Evolutionary conservation across 73 alveolate genomes (phyloP).

Genomic region (Symbiodinium natans): DNA sequence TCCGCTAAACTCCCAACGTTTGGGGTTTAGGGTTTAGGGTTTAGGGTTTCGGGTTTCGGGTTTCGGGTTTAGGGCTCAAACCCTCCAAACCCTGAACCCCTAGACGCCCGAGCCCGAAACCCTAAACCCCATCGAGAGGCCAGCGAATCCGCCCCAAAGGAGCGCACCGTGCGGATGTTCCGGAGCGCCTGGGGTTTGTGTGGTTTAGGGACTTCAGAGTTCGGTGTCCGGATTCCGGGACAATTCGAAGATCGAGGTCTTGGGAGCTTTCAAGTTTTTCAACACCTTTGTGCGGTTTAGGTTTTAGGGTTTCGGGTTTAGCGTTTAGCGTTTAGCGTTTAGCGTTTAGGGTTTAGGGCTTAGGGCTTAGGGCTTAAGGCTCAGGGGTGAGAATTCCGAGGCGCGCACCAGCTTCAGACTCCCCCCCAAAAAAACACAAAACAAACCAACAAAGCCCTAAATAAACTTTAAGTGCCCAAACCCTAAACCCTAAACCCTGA

Average conservation of each 20-base stretch:
- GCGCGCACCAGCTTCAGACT: no score
- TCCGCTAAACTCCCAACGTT: no score
- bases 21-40: no score
- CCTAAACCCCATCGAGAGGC: slow-evolving; percentile 4
- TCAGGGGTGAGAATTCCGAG: not conserved
- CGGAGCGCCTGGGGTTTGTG: slow-evolving; percentile 14
- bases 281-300: not conserved
- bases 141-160: slow-evolving; percentile 56
- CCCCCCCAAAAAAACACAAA: no score
- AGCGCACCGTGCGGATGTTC: slow-evolving; percentile 76
- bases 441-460: no score
- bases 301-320: not conserved
- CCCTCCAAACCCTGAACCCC: not conserved
- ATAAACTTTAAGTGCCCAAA: no score
- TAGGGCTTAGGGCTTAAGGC: not conserved
- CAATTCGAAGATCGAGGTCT: no score
- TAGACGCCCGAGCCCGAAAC: not conserved
- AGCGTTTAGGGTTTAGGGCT: not conserved
- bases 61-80: no score
- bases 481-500: not conserved
- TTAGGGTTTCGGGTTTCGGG: no score
- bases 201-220: not conserved
- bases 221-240: no score
- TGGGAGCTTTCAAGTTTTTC: not conserved
- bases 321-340: not conserved